Conservation (phyloP, 345 rosid species). For the Pistacia vera region DNA sequence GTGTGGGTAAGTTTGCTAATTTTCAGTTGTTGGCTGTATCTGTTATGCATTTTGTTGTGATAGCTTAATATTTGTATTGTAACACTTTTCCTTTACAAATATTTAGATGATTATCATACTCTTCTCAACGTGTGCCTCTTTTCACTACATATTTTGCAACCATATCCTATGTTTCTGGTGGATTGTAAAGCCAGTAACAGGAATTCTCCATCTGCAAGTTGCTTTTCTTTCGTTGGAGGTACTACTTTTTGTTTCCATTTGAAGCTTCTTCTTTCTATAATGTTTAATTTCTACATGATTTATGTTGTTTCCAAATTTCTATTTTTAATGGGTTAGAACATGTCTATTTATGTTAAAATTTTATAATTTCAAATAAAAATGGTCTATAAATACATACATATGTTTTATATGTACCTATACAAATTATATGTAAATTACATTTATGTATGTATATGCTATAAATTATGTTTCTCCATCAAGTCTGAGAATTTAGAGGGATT, state of each 20-base stretch:
- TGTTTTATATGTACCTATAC: too few relatives aligned
- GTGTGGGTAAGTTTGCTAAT: conserved; percentile 66
- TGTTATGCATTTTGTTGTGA: conserved; percentile 4
- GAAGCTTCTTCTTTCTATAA: neutral
- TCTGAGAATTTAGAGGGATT: too few relatives aligned
- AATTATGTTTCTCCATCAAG: too few relatives aligned
- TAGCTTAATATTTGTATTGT: conserved; percentile 9
- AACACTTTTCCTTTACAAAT: conserved; percentile 18
- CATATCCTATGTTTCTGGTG: conserved; percentile 73
- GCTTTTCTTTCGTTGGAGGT: conserved; percentile 45
- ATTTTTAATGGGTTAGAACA: neutral
- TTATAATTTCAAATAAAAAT: neutral
- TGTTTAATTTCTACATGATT: neutral
- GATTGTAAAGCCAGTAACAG: conserved; percentile 53
- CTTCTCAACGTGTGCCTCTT: conserved; percentile 40
- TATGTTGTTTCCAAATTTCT: neutral
- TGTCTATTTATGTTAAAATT: neutral
- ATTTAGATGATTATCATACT: conserved; percentile 47
- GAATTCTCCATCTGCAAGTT: conserved; percentile 46
- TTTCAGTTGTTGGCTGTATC: conserved; percentile 3
- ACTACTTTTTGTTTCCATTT: conserved; percentile 3
- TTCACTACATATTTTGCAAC: conserved; percentile 39
- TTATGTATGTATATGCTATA: too few relatives aligned
- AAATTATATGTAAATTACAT: too few relatives aligned
- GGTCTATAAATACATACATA: too few relatives aligned